These are phyloP conservation scores for Fusarium neocosmosporiellum DNA, from an alignment of 2,329 filamentous ascomycete genomes.

Conservation along the genomic window DNA sequence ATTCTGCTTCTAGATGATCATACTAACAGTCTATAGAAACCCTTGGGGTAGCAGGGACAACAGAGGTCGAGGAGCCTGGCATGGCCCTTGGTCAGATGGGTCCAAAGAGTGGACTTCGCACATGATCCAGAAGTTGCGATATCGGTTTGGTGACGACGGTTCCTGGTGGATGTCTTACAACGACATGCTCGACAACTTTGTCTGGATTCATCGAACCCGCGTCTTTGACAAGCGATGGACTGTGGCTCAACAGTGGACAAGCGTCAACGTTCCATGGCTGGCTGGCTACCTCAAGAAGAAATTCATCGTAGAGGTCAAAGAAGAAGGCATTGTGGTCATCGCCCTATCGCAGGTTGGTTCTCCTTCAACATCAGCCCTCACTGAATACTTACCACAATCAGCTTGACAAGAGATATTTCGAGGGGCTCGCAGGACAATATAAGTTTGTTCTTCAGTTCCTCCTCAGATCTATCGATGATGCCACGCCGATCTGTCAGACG, in stretches of 20 bases:
- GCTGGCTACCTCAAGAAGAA: conserved; percentile 58
- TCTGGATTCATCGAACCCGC: conserved; percentile 57
- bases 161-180: conserved; percentile 60
- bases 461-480: conserved; percentile 42
- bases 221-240: conserved; percentile 60
- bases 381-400: conserved; percentile 32
- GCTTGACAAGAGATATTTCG: conserved; percentile 60
- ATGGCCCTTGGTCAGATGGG: conserved; percentile 78
- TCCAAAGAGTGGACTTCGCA: conserved; percentile 79
- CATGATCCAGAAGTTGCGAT: conserved; percentile 74
- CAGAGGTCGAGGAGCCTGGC: conserved; percentile 68
- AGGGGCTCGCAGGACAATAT: conserved; percentile 58
- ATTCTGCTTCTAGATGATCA: background rate
- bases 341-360: conserved; percentile 53
- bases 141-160: conserved; percentile 77
- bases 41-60: conserved; percentile 72
- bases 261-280: conserved; percentile 56
- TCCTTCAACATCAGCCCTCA: too few species aligned
- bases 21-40: conserved; percentile 60
- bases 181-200: conserved; percentile 59
- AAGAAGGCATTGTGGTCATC: conserved; percentile 55
- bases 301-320: conserved; percentile 56
- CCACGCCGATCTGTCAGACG: conserved; percentile 37
- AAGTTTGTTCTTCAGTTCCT: conserved; percentile 56
- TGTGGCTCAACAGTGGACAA: conserved; percentile 58